phyloP scores from a whole-genome alignment of 2,329 filamentous ascomycete species.

The Cercospora sp. region DNA sequence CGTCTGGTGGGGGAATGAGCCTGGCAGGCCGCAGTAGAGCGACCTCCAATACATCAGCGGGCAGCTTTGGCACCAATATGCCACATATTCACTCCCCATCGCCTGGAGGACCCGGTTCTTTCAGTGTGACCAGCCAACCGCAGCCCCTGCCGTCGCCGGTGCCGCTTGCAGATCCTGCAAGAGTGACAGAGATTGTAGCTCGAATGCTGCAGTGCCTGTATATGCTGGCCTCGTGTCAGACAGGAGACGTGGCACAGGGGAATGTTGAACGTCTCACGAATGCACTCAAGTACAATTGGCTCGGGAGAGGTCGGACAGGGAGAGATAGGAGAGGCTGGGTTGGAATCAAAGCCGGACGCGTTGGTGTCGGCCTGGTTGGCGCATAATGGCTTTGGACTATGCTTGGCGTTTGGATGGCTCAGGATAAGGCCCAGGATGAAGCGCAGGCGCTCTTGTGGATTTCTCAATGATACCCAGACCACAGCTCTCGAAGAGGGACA shows the following conservation, averaged over 20 bases:
- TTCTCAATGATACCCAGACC: constrained; percentile 6
- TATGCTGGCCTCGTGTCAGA: constrained; percentile 77
- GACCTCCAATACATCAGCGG: constrained; percentile 74
- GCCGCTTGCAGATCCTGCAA: constrained; percentile 51
- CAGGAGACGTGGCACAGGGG: constrained; percentile 69
- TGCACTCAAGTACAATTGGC: constrained; percentile 94
- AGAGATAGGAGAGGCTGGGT: constrained; percentile 89
- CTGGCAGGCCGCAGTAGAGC: constrained; percentile 67
- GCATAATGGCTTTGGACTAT: constrained; percentile 8
- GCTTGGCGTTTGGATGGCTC: not conserved
- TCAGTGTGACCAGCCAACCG: constrained; percentile 28
- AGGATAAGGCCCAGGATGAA: not conserved
- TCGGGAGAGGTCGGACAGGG: constrained; percentile 84
- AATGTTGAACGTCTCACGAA: constrained; percentile 82
- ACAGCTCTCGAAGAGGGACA: not conserved
- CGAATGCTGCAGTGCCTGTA: constrained; percentile 95
- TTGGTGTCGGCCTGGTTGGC: constrained; percentile 34
- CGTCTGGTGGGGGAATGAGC: constrained; percentile 48
- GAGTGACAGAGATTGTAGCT: constrained; percentile 91
- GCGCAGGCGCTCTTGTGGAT: constrained; percentile 1
- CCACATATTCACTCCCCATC: constrained; percentile 37
- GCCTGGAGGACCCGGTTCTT: constrained; percentile 27
- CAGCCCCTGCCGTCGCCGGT: constrained; percentile 28
- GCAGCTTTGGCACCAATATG: constrained; percentile 47
- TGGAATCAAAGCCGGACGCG: constrained; percentile 56